Evolutionary conservation across 306 rosid genomes (phyloP).

Genomic region (Neltuma alba): DNA sequence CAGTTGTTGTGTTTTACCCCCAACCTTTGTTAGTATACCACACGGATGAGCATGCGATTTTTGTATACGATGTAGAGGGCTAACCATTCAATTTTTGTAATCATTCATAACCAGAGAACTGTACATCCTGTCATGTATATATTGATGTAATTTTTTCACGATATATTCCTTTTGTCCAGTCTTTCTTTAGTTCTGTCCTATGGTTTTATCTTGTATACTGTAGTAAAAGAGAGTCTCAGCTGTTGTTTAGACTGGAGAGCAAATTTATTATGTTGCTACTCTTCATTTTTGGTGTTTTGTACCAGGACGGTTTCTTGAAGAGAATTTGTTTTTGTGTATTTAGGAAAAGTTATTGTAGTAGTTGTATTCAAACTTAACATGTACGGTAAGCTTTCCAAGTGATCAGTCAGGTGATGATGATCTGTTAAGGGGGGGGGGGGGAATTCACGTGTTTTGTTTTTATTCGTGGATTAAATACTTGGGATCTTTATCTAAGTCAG

Average conservation of each 20-base stretch:
- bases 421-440: not conserved
- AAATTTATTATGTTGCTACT: not conserved
- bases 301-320: not conserved
- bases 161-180: conserved; percentile 5
- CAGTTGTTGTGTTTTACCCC: conserved; percentile 32
- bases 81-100: conserved; percentile 60
- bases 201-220: conserved; percentile 15
- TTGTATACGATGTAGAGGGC: conserved; percentile 57
- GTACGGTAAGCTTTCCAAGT: not conserved
- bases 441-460: not conserved
- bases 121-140: conserved; percentile 51
- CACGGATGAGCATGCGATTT: conserved; percentile 47
- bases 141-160: conserved; percentile 31
- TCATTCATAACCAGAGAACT: conserved; percentile 44
- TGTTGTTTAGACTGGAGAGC: conserved; percentile 9
- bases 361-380: not conserved
- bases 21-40: conserved; percentile 40
- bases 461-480: not conserved
- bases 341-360: not conserved
- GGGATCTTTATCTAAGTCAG: not conserved
- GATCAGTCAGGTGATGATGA: not conserved
- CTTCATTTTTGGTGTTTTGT: not conserved
- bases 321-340: not conserved
- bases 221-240: conserved; percentile 22
- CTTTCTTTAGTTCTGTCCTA: conserved; percentile 30